Conservation (phyloP, 169 alveolate species). For the Babesia gibsoni region DNA sequence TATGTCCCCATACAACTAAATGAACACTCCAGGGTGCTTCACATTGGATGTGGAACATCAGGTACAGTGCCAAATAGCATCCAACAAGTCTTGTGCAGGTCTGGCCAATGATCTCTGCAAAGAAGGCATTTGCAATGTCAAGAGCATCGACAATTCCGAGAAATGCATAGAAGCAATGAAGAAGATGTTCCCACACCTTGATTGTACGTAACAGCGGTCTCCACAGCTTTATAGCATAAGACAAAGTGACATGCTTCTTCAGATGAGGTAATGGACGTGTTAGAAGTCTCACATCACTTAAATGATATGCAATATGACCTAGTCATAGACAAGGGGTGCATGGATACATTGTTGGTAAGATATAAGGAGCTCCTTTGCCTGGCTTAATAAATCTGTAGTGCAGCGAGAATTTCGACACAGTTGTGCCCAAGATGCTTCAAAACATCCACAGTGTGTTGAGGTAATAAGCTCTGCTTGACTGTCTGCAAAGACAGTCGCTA, state of each 20-base stretch:
- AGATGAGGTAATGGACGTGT: slow-evolving; percentile 45
- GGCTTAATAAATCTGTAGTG: slow-evolving; percentile 14
- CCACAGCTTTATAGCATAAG: neutral
- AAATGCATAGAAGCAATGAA: slow-evolving; percentile 40
- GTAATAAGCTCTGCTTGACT: neutral
- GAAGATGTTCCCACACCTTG: slow-evolving; percentile 41
- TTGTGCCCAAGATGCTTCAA: slow-evolving; percentile 28
- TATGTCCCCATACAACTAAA: slow-evolving; percentile 14
- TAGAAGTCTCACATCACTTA: slow-evolving; percentile 16
- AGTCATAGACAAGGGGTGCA: slow-evolving; percentile 75
- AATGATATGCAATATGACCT: slow-evolving; percentile 62
- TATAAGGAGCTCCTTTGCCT: neutral
- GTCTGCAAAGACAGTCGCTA: neutral
- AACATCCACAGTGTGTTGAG: slow-evolving; percentile 17
- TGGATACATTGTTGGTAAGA: slow-evolving; percentile 64
- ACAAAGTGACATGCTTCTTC: neutral
- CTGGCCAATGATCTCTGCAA: slow-evolving; percentile 45
- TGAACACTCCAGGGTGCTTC: slow-evolving; percentile 27
- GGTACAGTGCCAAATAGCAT: slow-evolving; percentile 1
- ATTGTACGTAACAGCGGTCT: slow-evolving; percentile 17
- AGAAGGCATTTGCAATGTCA: slow-evolving; percentile 35
- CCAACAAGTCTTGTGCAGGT: neutral
- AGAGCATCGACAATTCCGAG: slow-evolving; percentile 43
- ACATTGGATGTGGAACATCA: slow-evolving; percentile 67
- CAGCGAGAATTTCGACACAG: slow-evolving; percentile 18